Evolutionary conservation across 768 basidiomycete genomes (phyloP).

Genomic region (Kwoniella sp.): DNA sequence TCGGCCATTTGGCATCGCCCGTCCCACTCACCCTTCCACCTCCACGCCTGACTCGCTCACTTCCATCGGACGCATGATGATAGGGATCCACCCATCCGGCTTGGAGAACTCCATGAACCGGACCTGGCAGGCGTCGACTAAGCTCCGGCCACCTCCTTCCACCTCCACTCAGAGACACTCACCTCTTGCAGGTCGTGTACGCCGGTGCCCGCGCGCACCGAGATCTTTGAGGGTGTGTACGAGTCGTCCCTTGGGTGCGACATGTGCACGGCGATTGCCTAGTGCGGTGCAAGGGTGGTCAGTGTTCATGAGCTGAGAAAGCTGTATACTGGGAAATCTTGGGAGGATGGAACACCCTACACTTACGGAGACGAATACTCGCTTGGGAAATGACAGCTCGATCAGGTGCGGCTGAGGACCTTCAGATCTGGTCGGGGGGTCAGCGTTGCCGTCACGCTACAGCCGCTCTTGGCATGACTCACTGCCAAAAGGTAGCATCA

Average conservation of each 20-base stretch:
- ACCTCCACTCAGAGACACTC: conserved; percentile 44
- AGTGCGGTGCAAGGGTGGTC: no score
- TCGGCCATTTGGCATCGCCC: no score
- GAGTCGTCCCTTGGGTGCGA: conserved; percentile 73
- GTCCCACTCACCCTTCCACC: conserved; percentile 70
- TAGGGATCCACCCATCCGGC: conserved; percentile 84
- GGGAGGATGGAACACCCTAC: not conserved
- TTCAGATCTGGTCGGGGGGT: conserved; percentile 62
- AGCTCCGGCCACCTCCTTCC: not conserved
- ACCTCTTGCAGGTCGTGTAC: conserved; percentile 89
- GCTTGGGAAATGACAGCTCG: conserved; percentile 85
- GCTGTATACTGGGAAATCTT: not conserved
- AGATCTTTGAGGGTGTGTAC: conserved; percentile 88
- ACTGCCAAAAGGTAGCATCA: conserved; percentile 98
- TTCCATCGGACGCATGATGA: conserved; percentile 43
- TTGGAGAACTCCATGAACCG: conserved; percentile 71
- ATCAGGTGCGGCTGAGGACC: conserved; percentile 97
- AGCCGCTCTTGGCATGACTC: conserved; percentile 51
- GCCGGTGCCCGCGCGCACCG: conserved; percentile 86
- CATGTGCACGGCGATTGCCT: conserved; percentile 41
- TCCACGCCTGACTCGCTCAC: conserved; percentile 65
- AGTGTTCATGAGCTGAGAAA: not conserved
- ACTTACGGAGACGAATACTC: conserved; percentile 77
- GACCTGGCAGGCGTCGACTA: conserved; percentile 30
- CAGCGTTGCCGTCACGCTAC: not conserved